These are phyloP conservation scores for Paragyromitra xinjiangensis DNA, from an alignment of 495 filamentous ascomycete genomes.

Conservation along the genomic window DNA sequence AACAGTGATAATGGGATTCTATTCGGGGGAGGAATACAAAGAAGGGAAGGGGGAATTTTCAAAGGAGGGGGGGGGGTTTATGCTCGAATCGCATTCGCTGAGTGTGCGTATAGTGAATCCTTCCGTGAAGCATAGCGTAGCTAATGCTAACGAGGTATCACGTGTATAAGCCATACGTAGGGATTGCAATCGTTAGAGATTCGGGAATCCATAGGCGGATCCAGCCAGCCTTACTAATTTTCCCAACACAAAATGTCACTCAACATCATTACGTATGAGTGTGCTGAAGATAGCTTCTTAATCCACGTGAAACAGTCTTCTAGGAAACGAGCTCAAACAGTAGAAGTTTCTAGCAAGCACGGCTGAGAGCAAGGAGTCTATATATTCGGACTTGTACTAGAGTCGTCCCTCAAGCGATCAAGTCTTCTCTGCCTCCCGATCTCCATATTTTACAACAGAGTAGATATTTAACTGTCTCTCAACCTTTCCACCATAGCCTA, in stretches of 20 bases:
- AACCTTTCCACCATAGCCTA: neutral
- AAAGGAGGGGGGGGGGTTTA: slow-evolving; percentile 11
- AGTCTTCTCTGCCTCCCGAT: no score
- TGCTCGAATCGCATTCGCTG: neutral
- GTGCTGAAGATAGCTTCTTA: no score
- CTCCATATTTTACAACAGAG: no score
- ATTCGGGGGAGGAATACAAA: neutral
- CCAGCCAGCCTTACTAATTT: neutral
- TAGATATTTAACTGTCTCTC: neutral
- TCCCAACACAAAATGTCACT: slow-evolving; percentile 12
- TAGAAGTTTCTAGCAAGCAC: no score
- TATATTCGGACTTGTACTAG: no score
- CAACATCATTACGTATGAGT: neutral
- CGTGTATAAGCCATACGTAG: neutral
- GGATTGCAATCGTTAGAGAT: neutral
- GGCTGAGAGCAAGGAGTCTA: no score
- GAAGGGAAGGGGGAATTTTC: neutral
- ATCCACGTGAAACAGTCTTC: no score
- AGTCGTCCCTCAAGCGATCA: no score
- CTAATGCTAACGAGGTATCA: neutral
- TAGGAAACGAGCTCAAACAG: no score
- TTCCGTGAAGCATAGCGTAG: neutral
- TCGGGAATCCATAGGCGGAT: neutral
- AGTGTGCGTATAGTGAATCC: neutral
- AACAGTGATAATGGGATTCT: no score